Conservation (phyloP, 1,139 yeast genomes). For the Kodamaea arcana region DNA sequence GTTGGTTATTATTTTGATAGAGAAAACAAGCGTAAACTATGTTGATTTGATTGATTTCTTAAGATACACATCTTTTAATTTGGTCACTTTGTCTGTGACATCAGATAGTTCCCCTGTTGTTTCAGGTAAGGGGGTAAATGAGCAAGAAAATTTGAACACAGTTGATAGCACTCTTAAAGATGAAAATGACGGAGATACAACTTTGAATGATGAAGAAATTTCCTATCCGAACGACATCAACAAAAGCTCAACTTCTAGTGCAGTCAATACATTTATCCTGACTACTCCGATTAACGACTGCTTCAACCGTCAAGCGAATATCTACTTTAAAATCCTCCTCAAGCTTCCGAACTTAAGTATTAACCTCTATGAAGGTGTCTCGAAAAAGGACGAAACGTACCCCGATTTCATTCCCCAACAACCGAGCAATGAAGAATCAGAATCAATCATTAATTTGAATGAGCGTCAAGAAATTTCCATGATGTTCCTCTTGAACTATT, state of each 20-base stretch:
- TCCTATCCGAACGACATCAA: too few species aligned
- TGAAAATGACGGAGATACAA: conserved; percentile 1
- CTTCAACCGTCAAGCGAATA: conserved; percentile 20
- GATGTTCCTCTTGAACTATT: conserved; percentile 26
- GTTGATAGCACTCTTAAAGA: too few species aligned
- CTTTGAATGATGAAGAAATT: too few species aligned
- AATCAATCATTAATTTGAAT: conserved; percentile 9
- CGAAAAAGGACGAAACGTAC: conserved; percentile 1
- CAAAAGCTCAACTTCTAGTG: too few species aligned
- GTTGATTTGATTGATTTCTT: conserved; percentile 24
- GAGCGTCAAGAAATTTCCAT: conserved; percentile 36
- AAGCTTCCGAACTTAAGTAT: conserved; percentile 24
- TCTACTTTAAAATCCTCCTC: conserved; percentile 24
- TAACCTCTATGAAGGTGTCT: conserved; percentile 10
- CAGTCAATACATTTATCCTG: too few species aligned
- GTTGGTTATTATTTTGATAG: conserved; percentile 20
- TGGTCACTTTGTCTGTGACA: conserved; percentile 18
- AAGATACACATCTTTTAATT: conserved; percentile 30
- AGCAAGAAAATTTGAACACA: background rate
- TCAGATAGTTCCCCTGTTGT: conserved; percentile 1
- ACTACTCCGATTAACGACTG: background rate
- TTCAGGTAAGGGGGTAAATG: background rate
- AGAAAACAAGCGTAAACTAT: conserved; percentile 14
- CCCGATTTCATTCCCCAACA: conserved; percentile 1
- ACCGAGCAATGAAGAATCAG: conserved; percentile 7